Conservation (phyloP, 768 basidiomycete species). For the Phanerochaete sordida region DNA sequence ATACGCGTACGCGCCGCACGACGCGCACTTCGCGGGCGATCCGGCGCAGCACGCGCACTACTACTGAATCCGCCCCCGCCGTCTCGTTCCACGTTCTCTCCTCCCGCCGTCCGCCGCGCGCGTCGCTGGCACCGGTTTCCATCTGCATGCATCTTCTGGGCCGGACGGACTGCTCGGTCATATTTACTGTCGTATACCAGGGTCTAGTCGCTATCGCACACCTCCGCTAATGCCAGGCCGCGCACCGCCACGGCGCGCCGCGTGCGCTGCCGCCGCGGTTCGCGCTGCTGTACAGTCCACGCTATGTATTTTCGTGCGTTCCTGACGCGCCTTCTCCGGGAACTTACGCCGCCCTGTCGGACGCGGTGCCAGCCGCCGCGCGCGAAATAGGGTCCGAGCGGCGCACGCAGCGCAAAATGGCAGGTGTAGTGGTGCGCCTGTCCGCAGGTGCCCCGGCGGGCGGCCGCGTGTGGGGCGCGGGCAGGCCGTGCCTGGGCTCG, state of each 20-base stretch:
- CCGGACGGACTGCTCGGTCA: not conserved
- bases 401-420: not conserved
- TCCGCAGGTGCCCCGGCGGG: not conserved
- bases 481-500: too few relatives aligned
- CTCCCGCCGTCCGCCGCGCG: not conserved
- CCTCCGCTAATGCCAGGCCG: not conserved
- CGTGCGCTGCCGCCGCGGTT: not conserved
- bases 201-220: not conserved
- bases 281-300: not conserved
- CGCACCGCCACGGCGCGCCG: not conserved
- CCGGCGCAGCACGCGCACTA: not conserved
- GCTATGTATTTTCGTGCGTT: not conserved
- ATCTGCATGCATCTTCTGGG: too few relatives aligned
- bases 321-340: not conserved
- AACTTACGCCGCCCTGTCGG: not conserved
- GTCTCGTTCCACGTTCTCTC: not conserved
- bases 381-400: not conserved
- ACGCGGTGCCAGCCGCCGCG: not conserved
- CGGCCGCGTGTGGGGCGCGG: not conserved
- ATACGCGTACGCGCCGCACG: not conserved
- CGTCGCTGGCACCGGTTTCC: too few relatives aligned
- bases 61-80: not conserved
- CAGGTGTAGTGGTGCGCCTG: not conserved
- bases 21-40: not conserved
- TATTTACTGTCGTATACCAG: not conserved